Evolutionary conservation across 1,284 basidiomycete species (phyloP), one percentile per base, ranked within the genome.

Genomic region (Cutaneotrichosporon dermatis): DNA sequence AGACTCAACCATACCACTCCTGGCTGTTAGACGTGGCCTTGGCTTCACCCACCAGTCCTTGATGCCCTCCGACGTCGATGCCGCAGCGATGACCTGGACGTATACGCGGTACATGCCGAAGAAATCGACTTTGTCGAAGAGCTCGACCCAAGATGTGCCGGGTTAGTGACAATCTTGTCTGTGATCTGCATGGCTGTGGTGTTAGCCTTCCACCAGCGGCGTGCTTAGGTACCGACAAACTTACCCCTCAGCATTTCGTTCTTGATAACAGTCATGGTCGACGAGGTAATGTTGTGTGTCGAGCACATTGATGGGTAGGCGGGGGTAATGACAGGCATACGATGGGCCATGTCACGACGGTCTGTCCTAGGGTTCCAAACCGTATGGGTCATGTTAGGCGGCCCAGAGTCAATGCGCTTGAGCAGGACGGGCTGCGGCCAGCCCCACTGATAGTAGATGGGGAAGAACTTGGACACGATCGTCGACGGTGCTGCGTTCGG

Each of bases 231-330:
- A 25, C 25, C 25, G 25, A 25, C 25, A 25, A 25, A 25, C 25
- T 25, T 25, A 88, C 92, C 94, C 81, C 90, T 86, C 80, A 92
- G 89, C 78, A 98, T 95, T 74, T 99, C 96, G 69, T 91, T 88
- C 2, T 90, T 95, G 83, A 98, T 94, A 65, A 99, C 90, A 81
- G 89, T 88, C 80, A 97, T 92, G 2, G 95, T 99, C 11, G 93
- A 97, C 44, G 86, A 85, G 45, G 92, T 93, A 60, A 99, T 93
- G 72, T 99, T 99, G 80, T 99, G 96, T 12, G 96, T 99, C 39
- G 95, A 87, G 76, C 95, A 99, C 95, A 99, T 99, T n/a, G 94
- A 90, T 43, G 96, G 96, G 79, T 98, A 99, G 25, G 96, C 94
- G 4, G 96, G 96, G 1, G 96, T 99, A 71, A 99, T 99, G 74